phyloP scores from a whole-genome alignment of 2,329 filamentous ascomycete genomes.

The Pestalotiopsis sp. region DNA sequence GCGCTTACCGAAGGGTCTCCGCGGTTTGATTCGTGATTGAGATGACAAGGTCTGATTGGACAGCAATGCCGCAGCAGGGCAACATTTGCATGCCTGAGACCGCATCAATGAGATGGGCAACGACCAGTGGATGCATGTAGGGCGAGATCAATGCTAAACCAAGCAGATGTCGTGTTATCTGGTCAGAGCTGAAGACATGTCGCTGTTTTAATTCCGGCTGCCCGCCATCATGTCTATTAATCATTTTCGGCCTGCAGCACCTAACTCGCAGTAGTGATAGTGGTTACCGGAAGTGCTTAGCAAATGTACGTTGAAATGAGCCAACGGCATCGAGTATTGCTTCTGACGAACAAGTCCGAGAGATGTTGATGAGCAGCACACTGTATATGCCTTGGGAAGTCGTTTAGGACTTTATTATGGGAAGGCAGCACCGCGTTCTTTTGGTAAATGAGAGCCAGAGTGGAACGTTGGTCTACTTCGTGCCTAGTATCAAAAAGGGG shows the following conservation, averaged over 20 bases:
- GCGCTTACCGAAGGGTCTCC: conserved; percentile 6
- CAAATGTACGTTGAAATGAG: background rate
- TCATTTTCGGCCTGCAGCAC: background rate
- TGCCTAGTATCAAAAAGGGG: background rate
- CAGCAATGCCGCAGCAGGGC: background rate
- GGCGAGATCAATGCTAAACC: background rate
- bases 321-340: background rate
- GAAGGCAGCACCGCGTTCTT: background rate
- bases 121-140: background rate
- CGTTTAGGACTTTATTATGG: background rate
- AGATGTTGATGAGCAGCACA: background rate
- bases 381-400: background rate
- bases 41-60: background rate
- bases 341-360: background rate
- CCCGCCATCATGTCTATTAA: background rate
- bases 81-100: conserved; percentile 8
- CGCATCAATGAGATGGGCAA: conserved; percentile 1
- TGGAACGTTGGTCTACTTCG: background rate
- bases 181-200: background rate
- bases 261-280: too few relatives aligned
- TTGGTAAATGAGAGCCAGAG: background rate
- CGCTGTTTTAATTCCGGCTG: background rate
- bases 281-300: background rate
- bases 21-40: background rate
- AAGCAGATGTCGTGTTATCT: background rate